phyloP scores from a whole-genome alignment of 805 yeast genomes.

The Candida manassasensis region DNA sequence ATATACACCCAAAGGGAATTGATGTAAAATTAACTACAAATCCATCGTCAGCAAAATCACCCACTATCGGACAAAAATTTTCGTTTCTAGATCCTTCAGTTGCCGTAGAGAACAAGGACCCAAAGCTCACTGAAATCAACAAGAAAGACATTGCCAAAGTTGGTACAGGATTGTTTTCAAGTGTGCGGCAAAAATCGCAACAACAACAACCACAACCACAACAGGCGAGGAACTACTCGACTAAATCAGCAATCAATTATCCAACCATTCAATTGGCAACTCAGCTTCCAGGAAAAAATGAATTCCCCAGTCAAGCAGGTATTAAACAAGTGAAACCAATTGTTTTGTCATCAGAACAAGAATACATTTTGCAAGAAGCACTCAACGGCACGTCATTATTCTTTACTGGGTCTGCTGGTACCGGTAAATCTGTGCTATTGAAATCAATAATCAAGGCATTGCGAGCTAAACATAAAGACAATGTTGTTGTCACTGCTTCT shows the following conservation, averaged over 20 bases:
- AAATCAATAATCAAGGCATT: slow-evolving; percentile 55
- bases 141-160: background rate
- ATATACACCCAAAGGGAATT: too few relatives aligned
- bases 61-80: background rate
- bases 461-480: slow-evolving; percentile 39
- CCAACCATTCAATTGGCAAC: slow-evolving; percentile 11
- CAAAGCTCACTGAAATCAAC: background rate
- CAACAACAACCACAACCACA: background rate
- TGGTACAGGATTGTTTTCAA: background rate
- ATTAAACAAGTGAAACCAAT: slow-evolving; percentile 33
- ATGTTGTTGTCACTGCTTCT: slow-evolving; percentile 77
- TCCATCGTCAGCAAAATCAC: background rate
- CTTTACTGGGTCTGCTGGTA: slow-evolving; percentile 97
- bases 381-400: slow-evolving; percentile 65
- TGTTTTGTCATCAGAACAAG: slow-evolving; percentile 52
- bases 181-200: too few relatives aligned
- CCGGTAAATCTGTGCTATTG: slow-evolving; percentile 91
- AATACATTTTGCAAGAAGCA: slow-evolving; percentile 60
- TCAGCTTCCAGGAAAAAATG: slow-evolving; percentile 6
- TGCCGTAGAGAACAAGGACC: background rate
- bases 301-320: background rate
- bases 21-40: background rate
- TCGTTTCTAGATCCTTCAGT: background rate
- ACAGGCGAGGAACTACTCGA: background rate
- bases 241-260: background rate